These are phyloP conservation scores for Thelephora terrestris DNA, from an alignment of 1,284 basidiomycete species.

Conservation along the genomic window DNA sequence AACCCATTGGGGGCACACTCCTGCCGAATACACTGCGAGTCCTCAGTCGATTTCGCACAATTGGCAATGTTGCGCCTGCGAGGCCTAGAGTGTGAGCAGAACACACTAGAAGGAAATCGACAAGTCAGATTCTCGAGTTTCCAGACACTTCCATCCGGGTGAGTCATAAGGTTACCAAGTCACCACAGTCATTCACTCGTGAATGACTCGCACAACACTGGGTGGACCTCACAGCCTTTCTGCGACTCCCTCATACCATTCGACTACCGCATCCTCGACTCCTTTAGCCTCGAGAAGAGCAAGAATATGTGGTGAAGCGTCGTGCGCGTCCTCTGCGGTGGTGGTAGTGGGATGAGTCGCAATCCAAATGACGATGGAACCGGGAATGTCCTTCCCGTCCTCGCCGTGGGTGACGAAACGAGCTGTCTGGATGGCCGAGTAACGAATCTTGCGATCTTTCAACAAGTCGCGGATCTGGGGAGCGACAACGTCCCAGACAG, in stretches of 20 bases:
- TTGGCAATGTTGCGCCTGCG: too few species aligned
- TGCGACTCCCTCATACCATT: slow-evolving; percentile 27
- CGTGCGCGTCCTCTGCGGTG: slow-evolving; percentile 25
- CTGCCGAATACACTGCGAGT: too few species aligned
- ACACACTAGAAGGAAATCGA: too few species aligned
- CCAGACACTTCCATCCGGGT: too few species aligned
- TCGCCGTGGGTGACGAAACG: slow-evolving; percentile 31
- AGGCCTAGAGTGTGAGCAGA: too few species aligned
- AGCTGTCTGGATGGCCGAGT: slow-evolving; percentile 25
- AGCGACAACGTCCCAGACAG: slow-evolving; percentile 30
- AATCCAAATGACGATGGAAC: slow-evolving; percentile 34
- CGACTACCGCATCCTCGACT: slow-evolving; percentile 27
- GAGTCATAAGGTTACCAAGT: too few species aligned
- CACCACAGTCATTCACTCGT: too few species aligned
- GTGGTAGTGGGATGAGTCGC: slow-evolving; percentile 26
- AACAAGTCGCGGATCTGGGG: slow-evolving; percentile 27
- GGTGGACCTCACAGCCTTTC: slow-evolving; percentile 1
- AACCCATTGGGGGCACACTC: too few species aligned
- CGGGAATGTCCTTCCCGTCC: slow-evolving; percentile 23
- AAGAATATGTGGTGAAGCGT: slow-evolving; percentile 25
- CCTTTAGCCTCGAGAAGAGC: slow-evolving; percentile 19
- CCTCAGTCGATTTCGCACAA: too few species aligned
- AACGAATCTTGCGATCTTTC: slow-evolving; percentile 15
- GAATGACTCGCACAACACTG: too few species aligned
- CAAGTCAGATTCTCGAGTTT: too few species aligned